Conservation (phyloP, 805 yeast species). For the Myxozyma lipomycoides region DNA sequence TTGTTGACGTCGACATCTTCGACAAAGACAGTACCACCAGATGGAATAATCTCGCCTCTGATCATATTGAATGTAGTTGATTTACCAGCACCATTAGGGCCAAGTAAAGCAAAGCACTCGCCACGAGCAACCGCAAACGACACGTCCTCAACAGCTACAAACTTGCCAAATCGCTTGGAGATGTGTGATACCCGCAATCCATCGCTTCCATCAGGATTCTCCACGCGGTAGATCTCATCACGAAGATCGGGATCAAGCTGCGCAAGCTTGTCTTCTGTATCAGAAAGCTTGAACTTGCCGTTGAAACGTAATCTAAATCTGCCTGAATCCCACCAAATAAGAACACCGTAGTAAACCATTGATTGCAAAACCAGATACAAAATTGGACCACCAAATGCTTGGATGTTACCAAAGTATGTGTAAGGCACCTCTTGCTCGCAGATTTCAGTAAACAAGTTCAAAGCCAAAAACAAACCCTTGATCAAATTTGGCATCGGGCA, state of each 20-base stretch:
- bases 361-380: slow-evolving; percentile 35
- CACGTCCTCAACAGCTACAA: slow-evolving; percentile 37
- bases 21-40: slow-evolving; percentile 35
- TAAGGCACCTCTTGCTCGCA: slow-evolving; percentile 31
- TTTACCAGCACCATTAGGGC: slow-evolving; percentile 41
- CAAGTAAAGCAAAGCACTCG: slow-evolving; percentile 39
- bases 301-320: slow-evolving; percentile 28
- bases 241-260: slow-evolving; percentile 30
- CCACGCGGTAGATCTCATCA: slow-evolving; percentile 31
- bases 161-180: slow-evolving; percentile 31
- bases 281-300: slow-evolving; percentile 10
- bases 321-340: slow-evolving; percentile 40
- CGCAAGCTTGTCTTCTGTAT: slow-evolving; percentile 21
- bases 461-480: slow-evolving; percentile 34
- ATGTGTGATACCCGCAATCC: slow-evolving; percentile 36
- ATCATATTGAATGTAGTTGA: slow-evolving; percentile 40
- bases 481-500: slow-evolving; percentile 35
- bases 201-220: slow-evolving; percentile 27
- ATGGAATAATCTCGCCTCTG: slow-evolving; percentile 37
- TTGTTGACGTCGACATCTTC: slow-evolving; percentile 32
- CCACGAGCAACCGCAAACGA: slow-evolving; percentile 36
- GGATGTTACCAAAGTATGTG: slow-evolving; percentile 34
- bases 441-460: slow-evolving; percentile 37
- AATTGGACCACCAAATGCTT: slow-evolving; percentile 38
- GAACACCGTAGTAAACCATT: slow-evolving; percentile 26